phyloP scores from a whole-genome alignment of 768 basidiomycete genomes.

The Udeniomyces megalosporus region DNA sequence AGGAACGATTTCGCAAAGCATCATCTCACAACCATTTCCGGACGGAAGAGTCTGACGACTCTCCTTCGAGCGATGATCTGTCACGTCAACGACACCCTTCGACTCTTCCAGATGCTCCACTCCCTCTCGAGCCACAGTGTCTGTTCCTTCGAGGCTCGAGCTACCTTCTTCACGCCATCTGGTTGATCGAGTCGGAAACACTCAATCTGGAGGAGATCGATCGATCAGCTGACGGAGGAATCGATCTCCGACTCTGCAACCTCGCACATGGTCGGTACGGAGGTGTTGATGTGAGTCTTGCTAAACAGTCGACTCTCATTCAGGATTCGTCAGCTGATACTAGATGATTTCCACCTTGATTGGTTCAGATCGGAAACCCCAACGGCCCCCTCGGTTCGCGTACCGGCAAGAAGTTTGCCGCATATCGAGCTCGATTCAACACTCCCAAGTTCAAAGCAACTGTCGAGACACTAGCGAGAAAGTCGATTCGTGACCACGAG shows the following conservation, averaged over 20 bases:
- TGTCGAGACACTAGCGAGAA: slow-evolving; percentile 45
- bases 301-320: too few species aligned
- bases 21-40: not conserved
- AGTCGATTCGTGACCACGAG: slow-evolving; percentile 69
- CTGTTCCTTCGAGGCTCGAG: slow-evolving; percentile 70
- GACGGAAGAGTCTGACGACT: not conserved
- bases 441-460: slow-evolving; percentile 45
- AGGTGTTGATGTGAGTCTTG: slow-evolving; percentile 42
- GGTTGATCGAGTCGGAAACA: slow-evolving; percentile 55
- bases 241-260: slow-evolving; percentile 60
- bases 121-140: slow-evolving; percentile 70
- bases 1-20: slow-evolving; percentile 17
- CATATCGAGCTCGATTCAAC: slow-evolving; percentile 47
- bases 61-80: not conserved
- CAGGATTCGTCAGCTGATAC: not conserved
- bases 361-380: slow-evolving; percentile 45
- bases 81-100: slow-evolving; percentile 41
- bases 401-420: slow-evolving; percentile 43
- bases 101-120: slow-evolving; percentile 57
- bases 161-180: slow-evolving; percentile 61
- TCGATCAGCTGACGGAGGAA: slow-evolving; percentile 42
- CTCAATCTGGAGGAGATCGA: slow-evolving; percentile 58
- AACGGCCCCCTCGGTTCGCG: slow-evolving; percentile 55
- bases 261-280: slow-evolving; percentile 61
- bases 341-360: not conserved